Base-by-base conservation (phyloP, 2,329 filamentous ascomycete genomes). In the Colletotrichum tabaci region DNA sequence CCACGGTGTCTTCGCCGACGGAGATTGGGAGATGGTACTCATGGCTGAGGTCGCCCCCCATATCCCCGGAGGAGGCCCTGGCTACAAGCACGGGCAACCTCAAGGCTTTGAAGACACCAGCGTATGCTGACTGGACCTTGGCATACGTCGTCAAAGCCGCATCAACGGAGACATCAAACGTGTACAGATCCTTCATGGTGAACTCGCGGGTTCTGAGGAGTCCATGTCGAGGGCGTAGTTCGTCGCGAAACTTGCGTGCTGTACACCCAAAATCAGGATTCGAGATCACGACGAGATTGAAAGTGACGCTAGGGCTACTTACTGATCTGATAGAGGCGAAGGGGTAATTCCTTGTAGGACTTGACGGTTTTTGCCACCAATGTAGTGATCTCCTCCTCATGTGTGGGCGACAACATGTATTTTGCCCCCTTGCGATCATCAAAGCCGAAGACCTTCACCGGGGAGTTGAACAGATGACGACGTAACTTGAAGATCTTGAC, bases 171-270 rank as follows among this genome's bases (percentile, higher is more conserved):
- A 87, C 84, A 78, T 99, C 96, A 78, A 99, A 99, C 0, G 95
- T 98, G 80, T 99, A 99, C 1, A 99, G 88, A 80, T 99, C 96
- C 82, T 99, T 99, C 96, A 99, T 99, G 76, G 94, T 84, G 77
- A 99, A 99, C 78, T 99, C 96, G 73, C 95, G 91, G 0, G 94
- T 93, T 12, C 96, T 91, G 10, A 99, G 85, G 2, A 99, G 86
- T 15, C 96, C 96, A 76, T 97, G 94, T 42, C 96, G 90, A 23
- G 96, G 96, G 35, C 96, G 89, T 67, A 92, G 89, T 82, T 99
- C 96, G 83, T 99, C 96, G 60, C 96, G 91, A 78, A 98, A 99
- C 81, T 99, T 99, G 57, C 96, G 90, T 40, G 94, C 92, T 94
- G 73, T 9, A n/a, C 15, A 9, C 44, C 4, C 26, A 12, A 46